These are phyloP conservation scores for Keqinozyma sinolaborantium DNA, from an alignment of 1,139 yeast genomes.

Conservation along the genomic window DNA sequence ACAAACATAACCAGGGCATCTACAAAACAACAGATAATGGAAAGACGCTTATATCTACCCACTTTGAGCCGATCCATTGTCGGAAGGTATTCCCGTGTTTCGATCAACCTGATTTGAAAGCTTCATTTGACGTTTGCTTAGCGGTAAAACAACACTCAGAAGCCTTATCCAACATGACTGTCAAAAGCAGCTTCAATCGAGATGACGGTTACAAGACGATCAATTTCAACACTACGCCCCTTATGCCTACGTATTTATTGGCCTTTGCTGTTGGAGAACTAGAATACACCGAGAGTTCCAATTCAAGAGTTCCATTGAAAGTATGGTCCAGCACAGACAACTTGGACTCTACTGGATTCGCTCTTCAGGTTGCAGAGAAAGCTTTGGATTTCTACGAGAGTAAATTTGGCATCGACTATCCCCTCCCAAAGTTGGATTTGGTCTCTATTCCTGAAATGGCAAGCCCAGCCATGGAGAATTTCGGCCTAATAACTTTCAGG, in stretches of 20 bases:
- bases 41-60: too few relatives aligned
- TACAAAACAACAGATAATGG: too few relatives aligned
- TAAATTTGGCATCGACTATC: slow-evolving; percentile 53
- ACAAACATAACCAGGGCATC: too few relatives aligned
- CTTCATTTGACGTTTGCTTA: slow-evolving; percentile 69
- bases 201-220: slow-evolving; percentile 52
- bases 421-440: slow-evolving; percentile 58
- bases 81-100: slow-evolving; percentile 89
- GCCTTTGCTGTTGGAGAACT: slow-evolving; percentile 81
- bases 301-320: slow-evolving; percentile 61
- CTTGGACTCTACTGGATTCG: slow-evolving; percentile 45
- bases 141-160: slow-evolving; percentile 58
- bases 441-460: slow-evolving; percentile 56
- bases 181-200: slow-evolving; percentile 41
- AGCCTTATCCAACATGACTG: slow-evolving; percentile 81
- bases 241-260: slow-evolving; percentile 75
- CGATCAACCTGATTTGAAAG: slow-evolving; percentile 84
- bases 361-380: slow-evolving; percentile 49
- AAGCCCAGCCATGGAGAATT: slow-evolving; percentile 63
- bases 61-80: slow-evolving; percentile 88
- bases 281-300: slow-evolving; percentile 61
- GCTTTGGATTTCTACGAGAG: slow-evolving; percentile 50
- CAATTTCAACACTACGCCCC: slow-evolving; percentile 52
- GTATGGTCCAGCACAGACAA: slow-evolving; percentile 54
- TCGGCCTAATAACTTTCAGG: slow-evolving; percentile 56